Percentiles rank a stretch among this genome's conserved stretches.
phyloP scores from a whole-genome alignment of 208 protist genomes.

The Leishmania arabica region DNA sequence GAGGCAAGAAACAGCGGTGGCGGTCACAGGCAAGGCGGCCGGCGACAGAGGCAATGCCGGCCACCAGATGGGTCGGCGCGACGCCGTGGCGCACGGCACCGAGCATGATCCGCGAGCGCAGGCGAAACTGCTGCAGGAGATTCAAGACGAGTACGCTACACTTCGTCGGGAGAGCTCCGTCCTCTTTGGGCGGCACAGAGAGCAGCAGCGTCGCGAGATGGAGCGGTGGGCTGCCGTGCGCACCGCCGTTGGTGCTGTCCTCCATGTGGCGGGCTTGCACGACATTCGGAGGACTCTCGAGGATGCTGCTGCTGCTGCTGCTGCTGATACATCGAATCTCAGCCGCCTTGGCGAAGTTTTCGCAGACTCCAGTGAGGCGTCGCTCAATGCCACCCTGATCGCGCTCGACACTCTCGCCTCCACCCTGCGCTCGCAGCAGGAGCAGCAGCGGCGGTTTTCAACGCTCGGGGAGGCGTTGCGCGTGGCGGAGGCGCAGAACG shows the following conservation, averaged over 20 bases:
- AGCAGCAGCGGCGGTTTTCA: conserved; percentile 1
- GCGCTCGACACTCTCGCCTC: neutral
- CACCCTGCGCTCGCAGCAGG: neutral
- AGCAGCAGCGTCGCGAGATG: neutral
- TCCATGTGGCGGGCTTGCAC: neutral
- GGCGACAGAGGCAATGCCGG: too few species aligned
- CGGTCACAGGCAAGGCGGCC: neutral
- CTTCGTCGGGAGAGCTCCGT: conserved; percentile 7
- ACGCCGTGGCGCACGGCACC: neutral
- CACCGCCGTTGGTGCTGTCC: neutral
- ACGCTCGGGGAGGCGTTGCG: conserved; percentile 14
- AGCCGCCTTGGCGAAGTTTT: neutral
- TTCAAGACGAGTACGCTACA: neutral
- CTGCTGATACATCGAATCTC: neutral
- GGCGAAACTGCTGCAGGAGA: neutral
- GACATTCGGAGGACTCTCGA: neutral
- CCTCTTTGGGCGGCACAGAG: neutral
- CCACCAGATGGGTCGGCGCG: neutral
- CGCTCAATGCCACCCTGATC: neutral
- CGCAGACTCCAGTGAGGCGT: neutral
- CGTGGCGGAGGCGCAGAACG: conserved; percentile 6
- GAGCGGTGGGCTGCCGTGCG: conserved; percentile 16
- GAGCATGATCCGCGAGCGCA: neutral
- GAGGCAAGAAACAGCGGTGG: neutral
- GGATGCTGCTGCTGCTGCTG: neutral